Base-by-base conservation (phyloP, 768 basidiomycete species). In the Mycena rosella region DNA sequence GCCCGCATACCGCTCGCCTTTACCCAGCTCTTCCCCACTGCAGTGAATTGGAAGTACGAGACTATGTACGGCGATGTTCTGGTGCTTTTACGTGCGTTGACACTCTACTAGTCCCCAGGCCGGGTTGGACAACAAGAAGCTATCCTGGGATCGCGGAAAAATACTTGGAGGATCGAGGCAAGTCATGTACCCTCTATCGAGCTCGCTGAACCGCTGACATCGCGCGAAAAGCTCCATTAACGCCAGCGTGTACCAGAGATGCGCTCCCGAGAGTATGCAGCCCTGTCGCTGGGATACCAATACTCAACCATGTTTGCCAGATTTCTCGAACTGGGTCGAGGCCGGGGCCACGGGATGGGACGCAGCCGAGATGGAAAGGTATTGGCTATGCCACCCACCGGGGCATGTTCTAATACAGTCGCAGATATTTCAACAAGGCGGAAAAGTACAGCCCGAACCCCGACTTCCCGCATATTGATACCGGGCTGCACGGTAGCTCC, bases 311-410 rank as follows among this genome's bases (percentile, higher is more conserved):
- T 13, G 5, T 0, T 8, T 29, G 27, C 14, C 53, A 64, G 74
- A 74, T 47, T 74, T 74, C 29, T 47, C 55, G 22, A 65, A 67
- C 24, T 75, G 74, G 74, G 74, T 54, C 6, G 53, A 60, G 20
- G 60, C 64, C n/a, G 74, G 74, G 17, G 69, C 67, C 22, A 53
- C 27, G 27, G 74, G 74, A 7, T 74, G 74, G 74, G 57, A 36
- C 17, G 62, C 69, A 22, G 38, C 56, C 7, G 58, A 68, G 8
- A 67, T 74, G 64, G 22, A 29, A 22, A 54, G 44, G 57, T 66
- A 45, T 10, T 29, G 18, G 48, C 13, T 29, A n/a, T n/a, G n/a
- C n/a, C n/a, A n/a, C n/a, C n/a, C n/a, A n/a, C n/a, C n/a, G n/a
- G n/a, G n/a, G n/a, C n/a, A n/a, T n/a, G n/a, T 34, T 57, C 20